Evolutionary conservation across 805 yeast genomes (phyloP).

Genomic region (Yarrowia hollandica): DNA sequence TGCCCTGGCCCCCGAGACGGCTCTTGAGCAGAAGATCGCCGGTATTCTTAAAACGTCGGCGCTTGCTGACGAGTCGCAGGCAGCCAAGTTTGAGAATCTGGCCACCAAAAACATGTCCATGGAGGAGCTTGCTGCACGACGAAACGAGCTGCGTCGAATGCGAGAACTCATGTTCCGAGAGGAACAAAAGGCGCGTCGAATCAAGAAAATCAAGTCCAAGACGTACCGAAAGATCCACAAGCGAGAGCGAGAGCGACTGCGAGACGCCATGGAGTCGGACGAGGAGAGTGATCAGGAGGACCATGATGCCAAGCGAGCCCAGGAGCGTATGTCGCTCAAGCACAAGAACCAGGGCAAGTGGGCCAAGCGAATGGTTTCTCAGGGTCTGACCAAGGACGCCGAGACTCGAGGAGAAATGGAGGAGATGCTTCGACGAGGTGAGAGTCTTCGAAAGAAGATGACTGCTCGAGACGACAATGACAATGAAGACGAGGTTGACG

Average conservation of each 20-base stretch:
- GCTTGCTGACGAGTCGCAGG: constrained; percentile 67
- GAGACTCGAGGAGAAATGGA: constrained; percentile 85
- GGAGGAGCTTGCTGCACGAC: constrained; percentile 74
- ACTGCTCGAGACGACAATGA: constrained; percentile 58
- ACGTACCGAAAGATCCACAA: constrained; percentile 81
- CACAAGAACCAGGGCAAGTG: constrained; percentile 87
- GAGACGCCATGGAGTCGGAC: constrained; percentile 59
- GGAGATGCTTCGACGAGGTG: constrained; percentile 90
- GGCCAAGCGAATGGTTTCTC: constrained; percentile 87
- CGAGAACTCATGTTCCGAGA: constrained; percentile 96
- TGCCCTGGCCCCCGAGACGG: constrained; percentile 50
- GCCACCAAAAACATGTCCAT: constrained; percentile 77
- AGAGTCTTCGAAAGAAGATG: constrained; percentile 68
- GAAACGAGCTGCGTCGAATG: constrained; percentile 84
- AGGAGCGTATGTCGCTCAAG: constrained; percentile 87
- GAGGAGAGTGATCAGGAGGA: constrained; percentile 57
- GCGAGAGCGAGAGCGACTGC: constrained; percentile 72
- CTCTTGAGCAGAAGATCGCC: constrained; percentile 66
- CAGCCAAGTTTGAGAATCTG: constrained; percentile 83
- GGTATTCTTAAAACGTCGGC: constrained; percentile 63
- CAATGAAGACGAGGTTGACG: constrained; percentile 46
- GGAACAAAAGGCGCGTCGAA: constrained; percentile 83
- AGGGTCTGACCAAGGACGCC: constrained; percentile 87
- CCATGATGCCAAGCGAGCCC: constrained; percentile 73
- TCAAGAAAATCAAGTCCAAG: constrained; percentile 93